Percentiles rank a stretch among this genome's conserved stretches.
phyloP scores from a whole-genome alignment of 2,329 filamentous ascomycete species.

The Fonsecaea nubica region DNA sequence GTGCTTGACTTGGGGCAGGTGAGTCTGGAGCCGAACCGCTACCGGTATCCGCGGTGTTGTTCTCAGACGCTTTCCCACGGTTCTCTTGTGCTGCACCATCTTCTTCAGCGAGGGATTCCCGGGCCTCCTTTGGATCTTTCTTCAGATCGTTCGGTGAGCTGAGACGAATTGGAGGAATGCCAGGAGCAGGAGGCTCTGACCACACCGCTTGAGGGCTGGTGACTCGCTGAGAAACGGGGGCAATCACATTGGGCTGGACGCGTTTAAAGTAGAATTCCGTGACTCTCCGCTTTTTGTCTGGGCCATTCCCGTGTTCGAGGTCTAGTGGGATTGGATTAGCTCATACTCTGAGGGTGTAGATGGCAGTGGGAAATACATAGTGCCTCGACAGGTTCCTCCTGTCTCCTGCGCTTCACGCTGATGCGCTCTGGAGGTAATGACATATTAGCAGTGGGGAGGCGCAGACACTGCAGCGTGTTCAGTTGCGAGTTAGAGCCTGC shows the following conservation, averaged over 20 bases:
- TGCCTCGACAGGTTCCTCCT: constrained; percentile 63
- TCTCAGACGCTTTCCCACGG: not conserved
- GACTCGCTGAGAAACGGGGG: constrained; percentile 26
- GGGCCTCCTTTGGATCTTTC: constrained; percentile 41
- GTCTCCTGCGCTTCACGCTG: constrained; percentile 63
- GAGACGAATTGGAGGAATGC: constrained; percentile 50
- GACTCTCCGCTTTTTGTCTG: constrained; percentile 56
- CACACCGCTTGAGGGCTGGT: constrained; percentile 32
- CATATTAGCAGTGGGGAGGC: constrained; percentile 44
- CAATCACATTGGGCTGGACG: constrained; percentile 42
- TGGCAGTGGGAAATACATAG: constrained; percentile 49
- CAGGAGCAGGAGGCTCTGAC: constrained; percentile 26
- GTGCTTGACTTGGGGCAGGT: constrained; percentile 10
- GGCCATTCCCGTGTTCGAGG: constrained; percentile 51
- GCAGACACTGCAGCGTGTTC: not conserved
- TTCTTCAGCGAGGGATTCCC: constrained; percentile 16
- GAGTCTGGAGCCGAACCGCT: constrained; percentile 22
- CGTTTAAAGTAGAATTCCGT: constrained; percentile 57
- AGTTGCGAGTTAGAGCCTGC: not conserved
- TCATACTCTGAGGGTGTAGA: not conserved
- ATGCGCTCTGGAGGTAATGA: constrained; percentile 58
- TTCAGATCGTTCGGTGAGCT: constrained; percentile 53
- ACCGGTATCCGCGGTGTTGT: not conserved
- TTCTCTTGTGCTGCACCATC: constrained; percentile 10
- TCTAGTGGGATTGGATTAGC: constrained; percentile 43